These are phyloP conservation scores for Fusarium circinatum DNA, from an alignment of 2,329 filamentous ascomycete genomes.

Conservation along the genomic window DNA sequence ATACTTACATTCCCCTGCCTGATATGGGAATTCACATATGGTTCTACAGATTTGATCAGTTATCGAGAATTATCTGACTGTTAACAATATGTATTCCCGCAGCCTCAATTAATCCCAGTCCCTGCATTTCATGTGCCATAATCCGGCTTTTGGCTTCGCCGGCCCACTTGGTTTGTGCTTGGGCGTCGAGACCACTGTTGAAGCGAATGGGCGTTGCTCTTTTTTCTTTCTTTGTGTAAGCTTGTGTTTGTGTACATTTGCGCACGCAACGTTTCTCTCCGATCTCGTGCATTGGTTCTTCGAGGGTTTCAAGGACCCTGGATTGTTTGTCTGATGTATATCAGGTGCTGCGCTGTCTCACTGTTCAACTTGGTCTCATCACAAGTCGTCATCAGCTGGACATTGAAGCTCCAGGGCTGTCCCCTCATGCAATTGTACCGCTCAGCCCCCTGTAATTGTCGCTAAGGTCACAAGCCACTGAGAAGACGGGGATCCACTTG, in stretches of 20 bases:
- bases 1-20: not conserved
- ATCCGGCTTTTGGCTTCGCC: conserved; percentile 39
- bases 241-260: not conserved
- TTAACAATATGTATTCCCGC: conserved; percentile 8
- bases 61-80: conserved; percentile 7
- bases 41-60: not conserved
- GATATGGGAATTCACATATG: not conserved
- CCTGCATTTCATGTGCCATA: conserved; percentile 32
- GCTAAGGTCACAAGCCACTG: conserved; percentile 36
- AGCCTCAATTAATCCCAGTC: conserved; percentile 24
- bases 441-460: conserved; percentile 28
- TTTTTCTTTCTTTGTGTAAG: conserved; percentile 12
- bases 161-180: conserved; percentile 42
- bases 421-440: conserved; percentile 10
- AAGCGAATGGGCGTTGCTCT: not conserved
- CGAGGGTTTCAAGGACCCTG: not conserved
- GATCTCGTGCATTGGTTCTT: conserved; percentile 10
- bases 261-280: conserved; percentile 18
- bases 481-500: conserved; percentile 9
- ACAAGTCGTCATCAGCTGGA: conserved; percentile 38
- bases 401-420: conserved; percentile 8
- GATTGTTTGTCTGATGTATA: not conserved
- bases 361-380: conserved; percentile 25
- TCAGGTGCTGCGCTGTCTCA: conserved; percentile 28
- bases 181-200: conserved; percentile 30